phyloP scores from a whole-genome alignment of 108 stramenopile genomes.

The Cyclostephanos tholiformis region DNA sequence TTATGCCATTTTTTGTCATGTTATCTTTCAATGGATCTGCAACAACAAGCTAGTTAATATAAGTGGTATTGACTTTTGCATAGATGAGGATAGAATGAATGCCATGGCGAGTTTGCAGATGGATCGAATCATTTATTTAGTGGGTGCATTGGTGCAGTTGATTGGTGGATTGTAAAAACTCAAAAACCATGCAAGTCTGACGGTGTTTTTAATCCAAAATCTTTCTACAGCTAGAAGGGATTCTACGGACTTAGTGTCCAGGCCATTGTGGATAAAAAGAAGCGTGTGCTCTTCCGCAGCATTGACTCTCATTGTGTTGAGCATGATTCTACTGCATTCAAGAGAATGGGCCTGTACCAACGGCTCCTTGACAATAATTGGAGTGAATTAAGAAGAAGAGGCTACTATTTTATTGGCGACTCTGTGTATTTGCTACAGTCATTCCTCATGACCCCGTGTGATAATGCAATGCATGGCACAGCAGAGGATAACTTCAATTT shows the following conservation, averaged over 20 bases:
- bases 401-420: slow-evolving; percentile 27
- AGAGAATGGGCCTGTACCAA: slow-evolving; percentile 6
- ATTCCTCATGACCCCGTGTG: neutral
- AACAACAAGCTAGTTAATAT: slow-evolving; percentile 20
- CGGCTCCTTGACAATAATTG: slow-evolving; percentile 3
- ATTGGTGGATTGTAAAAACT: slow-evolving; percentile 28
- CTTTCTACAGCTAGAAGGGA: slow-evolving; percentile 40
- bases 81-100: slow-evolving; percentile 17
- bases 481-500: slow-evolving; percentile 33
- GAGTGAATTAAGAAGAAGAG: neutral
- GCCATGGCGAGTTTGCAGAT: slow-evolving; percentile 14
- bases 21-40: slow-evolving; percentile 2
- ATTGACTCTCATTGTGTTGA: slow-evolving; percentile 9
- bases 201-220: slow-evolving; percentile 20
- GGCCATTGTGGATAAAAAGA: slow-evolving; percentile 26
- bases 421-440: slow-evolving; percentile 12
- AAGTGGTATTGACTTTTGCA: slow-evolving; percentile 23
- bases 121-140: slow-evolving; percentile 12
- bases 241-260: slow-evolving; percentile 41
- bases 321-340: slow-evolving; percentile 33
- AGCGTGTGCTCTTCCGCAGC: slow-evolving; percentile 8
- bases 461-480: slow-evolving; percentile 9
- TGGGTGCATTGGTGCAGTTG: slow-evolving; percentile 19
- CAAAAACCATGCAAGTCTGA: slow-evolving; percentile 6
- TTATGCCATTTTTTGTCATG: slow-evolving; percentile 8